A percentile compares a stretch with the other conserved stretches of the same genome.
phyloP scores from a whole-genome alignment of 352 stramenopile genomes.

The Blastocystis sp. region DNA sequence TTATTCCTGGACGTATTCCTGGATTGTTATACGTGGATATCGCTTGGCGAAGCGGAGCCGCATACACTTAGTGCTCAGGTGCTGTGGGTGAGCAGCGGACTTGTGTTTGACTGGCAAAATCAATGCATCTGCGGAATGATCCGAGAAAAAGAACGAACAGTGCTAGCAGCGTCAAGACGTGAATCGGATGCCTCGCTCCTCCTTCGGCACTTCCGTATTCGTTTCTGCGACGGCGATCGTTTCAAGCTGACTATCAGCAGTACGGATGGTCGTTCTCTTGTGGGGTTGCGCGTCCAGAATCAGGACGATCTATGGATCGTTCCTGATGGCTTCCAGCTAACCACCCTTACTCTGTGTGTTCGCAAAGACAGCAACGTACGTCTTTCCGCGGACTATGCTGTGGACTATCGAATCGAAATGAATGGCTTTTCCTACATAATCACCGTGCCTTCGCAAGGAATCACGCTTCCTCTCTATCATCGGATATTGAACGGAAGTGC shows the following conservation, averaged over 20 bases:
- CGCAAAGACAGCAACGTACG: no score
- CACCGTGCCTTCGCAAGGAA: no score
- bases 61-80: neutral
- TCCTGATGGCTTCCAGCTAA: neutral
- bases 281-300: neutral
- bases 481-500: no score
- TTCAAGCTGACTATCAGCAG: neutral
- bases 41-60: neutral
- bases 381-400: no score
- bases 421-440: no score
- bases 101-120: slow-evolving; percentile 20
- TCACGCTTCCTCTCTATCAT: no score
- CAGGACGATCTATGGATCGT: neutral
- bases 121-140: slow-evolving; percentile 7
- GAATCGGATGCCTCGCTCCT: neutral
- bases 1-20: neutral
- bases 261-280: neutral
- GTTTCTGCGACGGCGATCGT: neutral
- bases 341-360: neutral
- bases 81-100: neutral
- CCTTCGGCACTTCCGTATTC: neutral
- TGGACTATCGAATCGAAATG: no score
- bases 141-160: neutral
- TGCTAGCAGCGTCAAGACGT: neutral
- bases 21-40: neutral